These are phyloP conservation scores for Macrocybe gigantea DNA, from an alignment of 768 basidiomycete species.

Conservation along the genomic window DNA sequence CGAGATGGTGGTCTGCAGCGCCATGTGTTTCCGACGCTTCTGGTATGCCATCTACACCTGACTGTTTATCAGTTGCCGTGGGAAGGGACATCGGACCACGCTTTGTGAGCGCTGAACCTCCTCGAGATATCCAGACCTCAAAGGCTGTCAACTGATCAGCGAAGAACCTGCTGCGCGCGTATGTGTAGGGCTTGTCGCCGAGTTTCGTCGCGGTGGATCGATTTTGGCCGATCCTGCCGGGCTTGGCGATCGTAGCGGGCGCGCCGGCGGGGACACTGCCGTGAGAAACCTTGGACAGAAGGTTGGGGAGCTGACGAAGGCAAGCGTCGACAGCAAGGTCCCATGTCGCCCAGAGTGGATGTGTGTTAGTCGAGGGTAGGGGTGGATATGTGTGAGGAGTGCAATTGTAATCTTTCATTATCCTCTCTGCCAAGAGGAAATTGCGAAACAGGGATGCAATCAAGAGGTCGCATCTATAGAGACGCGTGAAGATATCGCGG, in stretches of 20 bases:
- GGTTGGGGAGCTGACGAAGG: slow-evolving; percentile 85
- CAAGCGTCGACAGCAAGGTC: slow-evolving; percentile 95
- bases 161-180: slow-evolving; percentile 89
- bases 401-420: slow-evolving; percentile 97
- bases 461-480: slow-evolving; percentile 93
- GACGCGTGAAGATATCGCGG: slow-evolving; percentile 84
- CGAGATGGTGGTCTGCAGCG: slow-evolving; percentile 37
- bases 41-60: slow-evolving; percentile 12
- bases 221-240: slow-evolving; percentile 34
- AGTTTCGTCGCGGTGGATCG: slow-evolving; percentile 18
- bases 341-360: slow-evolving; percentile 96
- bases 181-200: slow-evolving; percentile 53
- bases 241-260: slow-evolving; percentile 23
- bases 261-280: slow-evolving; percentile 14
- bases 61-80: slow-evolving; percentile 29
- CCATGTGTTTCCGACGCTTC: slow-evolving; percentile 7
- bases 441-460: slow-evolving; percentile 97
- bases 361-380: slow-evolving; percentile 94
- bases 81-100: slow-evolving; percentile 74
- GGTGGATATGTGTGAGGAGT: slow-evolving; percentile 91
- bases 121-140: slow-evolving; percentile 96
- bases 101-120: slow-evolving; percentile 78
- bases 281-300: slow-evolving; percentile 44
- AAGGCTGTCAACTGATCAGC: slow-evolving; percentile 95
- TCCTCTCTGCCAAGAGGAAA: slow-evolving; percentile 93